These are phyloP conservation scores for Echium plantagineum DNA, from an alignment of 257 asterid species.

Conservation along the genomic window DNA sequence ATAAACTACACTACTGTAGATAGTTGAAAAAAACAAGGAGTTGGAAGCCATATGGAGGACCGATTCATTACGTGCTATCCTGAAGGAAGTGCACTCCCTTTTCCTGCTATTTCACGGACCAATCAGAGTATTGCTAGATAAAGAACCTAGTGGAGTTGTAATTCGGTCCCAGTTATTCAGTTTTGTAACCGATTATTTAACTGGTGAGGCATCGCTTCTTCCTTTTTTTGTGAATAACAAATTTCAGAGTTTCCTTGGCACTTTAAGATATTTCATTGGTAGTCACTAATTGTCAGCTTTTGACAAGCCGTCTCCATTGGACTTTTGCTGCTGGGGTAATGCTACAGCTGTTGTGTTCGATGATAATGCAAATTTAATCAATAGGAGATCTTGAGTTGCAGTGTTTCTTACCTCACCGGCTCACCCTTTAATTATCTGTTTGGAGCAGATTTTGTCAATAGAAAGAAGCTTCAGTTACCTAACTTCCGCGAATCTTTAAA, in stretches of 20 bases:
- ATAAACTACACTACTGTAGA: constrained; percentile 34
- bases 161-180: constrained; percentile 61
- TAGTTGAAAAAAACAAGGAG: constrained; percentile 61
- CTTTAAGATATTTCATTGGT: constrained; percentile 45
- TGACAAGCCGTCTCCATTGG: constrained; percentile 88
- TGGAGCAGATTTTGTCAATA: constrained; percentile 79
- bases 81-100: constrained; percentile 82
- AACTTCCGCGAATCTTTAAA: constrained; percentile 83
- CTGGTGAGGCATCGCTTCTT: constrained; percentile 54
- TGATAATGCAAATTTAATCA: constrained; percentile 59
- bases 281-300: constrained; percentile 94
- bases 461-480: constrained; percentile 87
- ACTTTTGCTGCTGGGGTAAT: constrained; percentile 98
- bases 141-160: constrained; percentile 86
- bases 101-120: constrained; percentile 90
- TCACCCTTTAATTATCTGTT: constrained; percentile 45
- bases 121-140: constrained; percentile 66
- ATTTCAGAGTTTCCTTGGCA: constrained; percentile 25
- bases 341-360: constrained; percentile 77
- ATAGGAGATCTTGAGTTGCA: constrained; percentile 52
- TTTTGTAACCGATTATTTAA: constrained; percentile 86
- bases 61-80: constrained; percentile 59
- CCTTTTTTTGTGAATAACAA: constrained; percentile 16
- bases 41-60: constrained; percentile 78
- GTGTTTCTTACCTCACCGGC: constrained; percentile 46